Evolutionary conservation across 805 yeast species (phyloP), one percentile per base, ranked within the genome.

Genomic region (Zygotorulaspora sp.): DNA sequence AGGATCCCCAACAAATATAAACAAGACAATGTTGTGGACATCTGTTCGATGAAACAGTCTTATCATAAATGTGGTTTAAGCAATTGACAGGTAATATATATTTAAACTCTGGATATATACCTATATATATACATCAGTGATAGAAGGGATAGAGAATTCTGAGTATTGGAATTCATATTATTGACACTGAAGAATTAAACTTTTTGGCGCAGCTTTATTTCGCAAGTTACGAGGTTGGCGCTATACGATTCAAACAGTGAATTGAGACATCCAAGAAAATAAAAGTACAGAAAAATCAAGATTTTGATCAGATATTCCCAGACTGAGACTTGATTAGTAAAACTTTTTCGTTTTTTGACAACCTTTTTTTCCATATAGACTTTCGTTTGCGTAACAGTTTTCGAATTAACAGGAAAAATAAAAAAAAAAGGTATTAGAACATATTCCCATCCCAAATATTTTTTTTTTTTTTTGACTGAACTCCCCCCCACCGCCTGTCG

Each of bases 371-470:
- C n/a, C n/a, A n/a, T n/a, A n/a, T n/a, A n/a, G n/a, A n/a, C n/a
- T n/a, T n/a, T n/a, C n/a, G n/a, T n/a, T n/a, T 4, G 12, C 11
- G 26, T 26, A 14, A 14, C 30, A 26, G 4, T n/a, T 14, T 17
- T 14, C 30, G 17, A 26, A 26, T 17, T 26, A 14, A 26, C n/a
- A 12, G n/a, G n/a, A n/a, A n/a, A n/a, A n/a, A n/a, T n/a, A n/a
- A n/a, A n/a, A n/a, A n/a, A n/a, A n/a, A n/a, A 21, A 21, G 23
- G 10, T 21, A 21, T 14, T 26, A n/a, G 30, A 36, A 36, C 23
- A 37, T 37, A 37, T 37, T 37, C 36, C 36, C 33, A 14, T 24
- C 18, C 32, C 12, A 11, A 18, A 5, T 21, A 26, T 12, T 12
- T 26, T 26, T 12, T 26, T 26, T 14, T n/a, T n/a, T n/a, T n/a